phyloP scores from a whole-genome alignment of 192 early-diverging fungal genomes.

The Physocladia obscura region DNA sequence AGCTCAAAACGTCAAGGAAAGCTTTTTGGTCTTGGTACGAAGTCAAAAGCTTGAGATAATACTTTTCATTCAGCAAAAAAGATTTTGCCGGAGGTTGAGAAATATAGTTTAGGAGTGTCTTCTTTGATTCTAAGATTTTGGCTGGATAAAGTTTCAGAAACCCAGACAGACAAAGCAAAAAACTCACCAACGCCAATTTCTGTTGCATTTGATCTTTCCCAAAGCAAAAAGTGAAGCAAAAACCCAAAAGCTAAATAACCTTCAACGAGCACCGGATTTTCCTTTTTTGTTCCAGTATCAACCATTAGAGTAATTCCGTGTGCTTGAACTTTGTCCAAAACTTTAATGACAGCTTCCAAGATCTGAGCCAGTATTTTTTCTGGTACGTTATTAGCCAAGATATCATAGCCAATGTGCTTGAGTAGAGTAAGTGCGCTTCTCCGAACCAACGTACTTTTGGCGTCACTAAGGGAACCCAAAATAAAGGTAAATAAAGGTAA shows the following conservation, averaged over 20 bases:
- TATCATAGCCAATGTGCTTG: slow-evolving; percentile 41
- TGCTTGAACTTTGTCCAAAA: slow-evolving; percentile 45
- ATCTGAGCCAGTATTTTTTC: slow-evolving; percentile 29
- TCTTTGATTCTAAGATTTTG: slow-evolving; percentile 43
- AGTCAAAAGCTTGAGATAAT: slow-evolving; percentile 68
- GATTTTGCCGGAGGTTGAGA: slow-evolving; percentile 48
- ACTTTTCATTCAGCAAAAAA: slow-evolving; percentile 80
- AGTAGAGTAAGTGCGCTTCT: slow-evolving; percentile 60
- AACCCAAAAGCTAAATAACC: slow-evolving; percentile 37
- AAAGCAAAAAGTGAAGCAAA: slow-evolving; percentile 30
- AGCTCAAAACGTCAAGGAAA: slow-evolving; percentile 54
- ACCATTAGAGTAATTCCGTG: slow-evolving; percentile 42
- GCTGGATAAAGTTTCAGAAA: slow-evolving; percentile 31
- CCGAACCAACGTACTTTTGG: slow-evolving; percentile 56
- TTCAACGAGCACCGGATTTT: slow-evolving; percentile 44
- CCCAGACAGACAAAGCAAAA: neutral
- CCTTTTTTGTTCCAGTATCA: slow-evolving; percentile 48
- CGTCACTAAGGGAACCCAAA: slow-evolving; percentile 57
- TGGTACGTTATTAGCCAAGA: slow-evolving; percentile 42
- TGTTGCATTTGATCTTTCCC: slow-evolving; percentile 1
- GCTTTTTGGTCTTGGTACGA: slow-evolving; percentile 68
- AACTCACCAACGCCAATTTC: slow-evolving; percentile 24
- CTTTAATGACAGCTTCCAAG: slow-evolving; percentile 53
- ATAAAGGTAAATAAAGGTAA: slow-evolving; percentile 48
- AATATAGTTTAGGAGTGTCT: slow-evolving; percentile 22